Percentiles rank a stretch among this genome's conserved stretches.
Evolutionary conservation across 208 protist species (phyloP).

Genomic region (Herpetomonas tarakana): DNA sequence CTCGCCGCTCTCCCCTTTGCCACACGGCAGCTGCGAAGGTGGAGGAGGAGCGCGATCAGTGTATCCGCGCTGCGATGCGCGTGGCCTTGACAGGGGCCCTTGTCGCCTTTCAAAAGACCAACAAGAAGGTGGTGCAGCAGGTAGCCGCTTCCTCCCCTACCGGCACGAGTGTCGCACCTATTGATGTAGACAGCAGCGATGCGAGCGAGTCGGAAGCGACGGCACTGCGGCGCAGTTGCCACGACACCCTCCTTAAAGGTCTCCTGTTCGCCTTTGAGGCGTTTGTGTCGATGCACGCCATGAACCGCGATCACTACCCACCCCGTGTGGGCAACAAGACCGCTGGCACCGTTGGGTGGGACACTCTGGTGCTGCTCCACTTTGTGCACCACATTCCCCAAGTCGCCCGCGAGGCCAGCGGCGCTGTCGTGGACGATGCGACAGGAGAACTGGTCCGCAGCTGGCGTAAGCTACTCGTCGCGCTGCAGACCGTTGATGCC

Average conservation of each 20-base stretch:
- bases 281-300: slow-evolving; percentile 70
- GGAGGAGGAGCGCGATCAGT: slow-evolving; percentile 39
- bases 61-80: slow-evolving; percentile 43
- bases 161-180: slow-evolving; percentile 1
- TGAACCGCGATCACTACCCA: slow-evolving; percentile 69
- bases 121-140: slow-evolving; percentile 14
- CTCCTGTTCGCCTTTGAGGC: slow-evolving; percentile 76
- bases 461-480: slow-evolving; percentile 75
- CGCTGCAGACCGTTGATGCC: slow-evolving; percentile 68
- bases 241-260: slow-evolving; percentile 56
- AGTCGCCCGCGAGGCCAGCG: slow-evolving; percentile 53
- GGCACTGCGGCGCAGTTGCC: slow-evolving; percentile 30
- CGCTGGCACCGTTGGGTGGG: slow-evolving; percentile 81
- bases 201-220: neutral
- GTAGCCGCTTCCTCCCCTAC: neutral
- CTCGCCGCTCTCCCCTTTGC: too few relatives aligned
- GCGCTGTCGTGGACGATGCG: slow-evolving; percentile 57
- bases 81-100: slow-evolving; percentile 59
- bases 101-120: slow-evolving; percentile 22
- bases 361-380: slow-evolving; percentile 78
- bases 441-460: slow-evolving; percentile 66
- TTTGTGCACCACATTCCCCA: slow-evolving; percentile 77
- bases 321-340: slow-evolving; percentile 38
- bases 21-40: too few relatives aligned
- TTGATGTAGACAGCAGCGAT: slow-evolving; percentile 3